These are phyloP conservation scores for Zasmidium cellare DNA, from an alignment of 2,329 filamentous ascomycete species.

Conservation along the genomic window DNA sequence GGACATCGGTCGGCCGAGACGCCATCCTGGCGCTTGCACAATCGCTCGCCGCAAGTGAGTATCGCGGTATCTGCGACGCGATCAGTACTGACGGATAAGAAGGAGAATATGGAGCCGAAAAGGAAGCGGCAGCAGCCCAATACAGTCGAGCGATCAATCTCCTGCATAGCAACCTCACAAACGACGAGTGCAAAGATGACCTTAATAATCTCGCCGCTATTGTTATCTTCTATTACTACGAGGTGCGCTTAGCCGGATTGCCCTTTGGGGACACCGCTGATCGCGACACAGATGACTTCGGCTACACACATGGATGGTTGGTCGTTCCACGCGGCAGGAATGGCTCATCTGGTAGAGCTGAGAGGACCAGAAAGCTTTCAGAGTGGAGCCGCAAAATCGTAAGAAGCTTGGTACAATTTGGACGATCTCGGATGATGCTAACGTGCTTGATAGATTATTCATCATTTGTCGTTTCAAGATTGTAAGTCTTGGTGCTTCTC, in stretches of 20 bases:
- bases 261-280: not conserved
- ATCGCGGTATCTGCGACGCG: not conserved
- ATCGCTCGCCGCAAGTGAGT: not conserved
- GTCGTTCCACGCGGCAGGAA: not conserved
- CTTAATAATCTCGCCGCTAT: not conserved
- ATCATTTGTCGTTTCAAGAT: not conserved
- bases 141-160: not conserved
- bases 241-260: not conserved
- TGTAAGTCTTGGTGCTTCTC: not conserved
- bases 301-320: not conserved
- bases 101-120: not conserved
- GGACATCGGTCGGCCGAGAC: not conserved
- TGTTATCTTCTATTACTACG: not conserved
- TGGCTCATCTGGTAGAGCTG: not conserved
- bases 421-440: no score
- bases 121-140: not conserved
- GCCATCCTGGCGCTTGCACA: not conserved
- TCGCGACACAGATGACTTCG: not conserved
- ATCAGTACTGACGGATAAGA: not conserved
- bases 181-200: not conserved
- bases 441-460: not conserved
- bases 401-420: not conserved
- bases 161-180: not conserved
- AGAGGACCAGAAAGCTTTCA: not conserved
- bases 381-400: not conserved